Conservation (phyloP, 495 filamentous ascomycete genomes). For the Peziza echinospora region DNA sequence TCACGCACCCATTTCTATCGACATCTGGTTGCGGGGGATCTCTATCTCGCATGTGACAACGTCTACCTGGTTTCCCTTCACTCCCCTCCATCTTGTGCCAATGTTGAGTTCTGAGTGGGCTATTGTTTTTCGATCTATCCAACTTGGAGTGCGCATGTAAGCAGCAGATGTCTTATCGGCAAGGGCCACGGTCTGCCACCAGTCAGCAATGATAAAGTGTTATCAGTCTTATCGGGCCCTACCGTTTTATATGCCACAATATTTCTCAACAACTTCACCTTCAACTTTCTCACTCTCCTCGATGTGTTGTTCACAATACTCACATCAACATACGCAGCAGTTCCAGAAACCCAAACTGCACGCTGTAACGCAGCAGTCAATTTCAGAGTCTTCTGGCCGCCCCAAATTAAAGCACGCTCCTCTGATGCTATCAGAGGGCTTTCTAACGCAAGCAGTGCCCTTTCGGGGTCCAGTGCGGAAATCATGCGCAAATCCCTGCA, state of each 20-base stretch:
- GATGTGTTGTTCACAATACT: constrained; percentile 28
- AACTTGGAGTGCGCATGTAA: constrained; percentile 30
- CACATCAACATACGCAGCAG: constrained; percentile 32
- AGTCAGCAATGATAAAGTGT: neutral
- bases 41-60: constrained; percentile 31
- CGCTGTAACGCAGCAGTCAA: constrained; percentile 34
- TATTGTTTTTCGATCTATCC: constrained; percentile 26
- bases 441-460: constrained; percentile 29
- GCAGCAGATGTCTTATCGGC: constrained; percentile 27
- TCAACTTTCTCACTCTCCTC: constrained; percentile 27
- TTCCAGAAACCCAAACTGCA: constrained; percentile 37
- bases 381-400: constrained; percentile 22
- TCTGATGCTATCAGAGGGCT: constrained; percentile 30
- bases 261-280: constrained; percentile 23
- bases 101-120: constrained; percentile 22
- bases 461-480: constrained; percentile 25
- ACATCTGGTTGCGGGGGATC: constrained; percentile 29
- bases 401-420: constrained; percentile 23
- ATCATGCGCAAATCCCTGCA: constrained; percentile 18
- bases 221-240: too few relatives aligned
- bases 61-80: constrained; percentile 25
- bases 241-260: constrained; percentile 30
- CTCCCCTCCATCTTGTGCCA: constrained; percentile 25
- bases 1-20: constrained; percentile 16
- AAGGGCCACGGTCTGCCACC: constrained; percentile 23